Conservation (phyloP, 73 alveolate genomes). For the Breviolum minutum region DNA sequence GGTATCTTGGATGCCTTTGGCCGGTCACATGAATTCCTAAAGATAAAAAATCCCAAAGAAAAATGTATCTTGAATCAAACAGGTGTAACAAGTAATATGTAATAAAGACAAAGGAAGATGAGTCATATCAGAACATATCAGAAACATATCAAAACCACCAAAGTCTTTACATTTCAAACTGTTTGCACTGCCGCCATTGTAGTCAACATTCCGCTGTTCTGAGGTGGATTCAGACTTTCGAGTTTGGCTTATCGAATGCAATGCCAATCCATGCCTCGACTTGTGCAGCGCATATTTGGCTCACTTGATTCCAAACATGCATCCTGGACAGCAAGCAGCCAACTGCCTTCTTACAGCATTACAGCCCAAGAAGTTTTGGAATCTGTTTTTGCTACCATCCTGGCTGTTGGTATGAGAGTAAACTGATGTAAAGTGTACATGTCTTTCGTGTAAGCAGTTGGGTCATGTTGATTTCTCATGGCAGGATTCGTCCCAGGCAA, state of each 20-base stretch:
- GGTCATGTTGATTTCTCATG: no score
- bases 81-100: neutral
- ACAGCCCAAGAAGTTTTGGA: neutral
- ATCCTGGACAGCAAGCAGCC: neutral
- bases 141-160: neutral
- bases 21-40: neutral
- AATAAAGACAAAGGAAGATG: neutral
- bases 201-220: neutral
- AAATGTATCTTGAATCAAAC: neutral
- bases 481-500: no score
- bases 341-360: neutral
- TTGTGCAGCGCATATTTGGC: slow-evolving; percentile 82
- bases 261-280: slow-evolving; percentile 94
- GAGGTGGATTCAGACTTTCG: slow-evolving; percentile 90
- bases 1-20: neutral
- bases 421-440: no score
- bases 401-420: neutral
- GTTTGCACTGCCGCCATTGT: neutral
- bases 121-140: neutral
- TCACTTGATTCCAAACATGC: slow-evolving; percentile 92
- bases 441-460: no score
- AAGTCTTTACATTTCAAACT: neutral
- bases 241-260: slow-evolving; percentile 91
- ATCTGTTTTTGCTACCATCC: neutral
- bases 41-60: no score